phyloP scores from a whole-genome alignment of 2,329 filamentous ascomycete genomes.

The Hymenotorrendiella dingleyae region DNA sequence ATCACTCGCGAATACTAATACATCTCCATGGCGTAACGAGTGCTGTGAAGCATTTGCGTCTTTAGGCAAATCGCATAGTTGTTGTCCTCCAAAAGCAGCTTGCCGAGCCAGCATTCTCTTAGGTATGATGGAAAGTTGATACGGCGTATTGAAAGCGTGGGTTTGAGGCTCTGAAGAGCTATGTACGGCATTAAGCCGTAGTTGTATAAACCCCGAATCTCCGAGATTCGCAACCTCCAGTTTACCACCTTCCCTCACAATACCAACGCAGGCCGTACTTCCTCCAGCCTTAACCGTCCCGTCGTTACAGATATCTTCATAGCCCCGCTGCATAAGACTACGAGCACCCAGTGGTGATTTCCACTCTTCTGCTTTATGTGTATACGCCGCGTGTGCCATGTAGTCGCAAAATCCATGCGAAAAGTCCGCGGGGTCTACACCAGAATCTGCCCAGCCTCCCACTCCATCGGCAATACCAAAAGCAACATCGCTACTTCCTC shows the following conservation, averaged over 20 bases:
- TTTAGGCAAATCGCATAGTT: slow-evolving; percentile 75
- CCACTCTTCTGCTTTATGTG: slow-evolving; percentile 24
- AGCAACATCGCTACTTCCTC: slow-evolving; percentile 64
- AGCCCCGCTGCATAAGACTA: slow-evolving; percentile 73
- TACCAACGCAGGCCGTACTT: slow-evolving; percentile 84
- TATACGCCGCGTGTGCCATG: slow-evolving; percentile 70
- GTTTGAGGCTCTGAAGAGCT: slow-evolving; percentile 81
- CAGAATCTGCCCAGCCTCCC: slow-evolving; percentile 88
- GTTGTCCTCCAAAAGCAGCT: slow-evolving; percentile 74
- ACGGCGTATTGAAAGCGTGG: slow-evolving; percentile 96
- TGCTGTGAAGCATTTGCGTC: slow-evolving; percentile 78
- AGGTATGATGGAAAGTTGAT: slow-evolving; percentile 85
- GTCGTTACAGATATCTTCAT: slow-evolving; percentile 75
- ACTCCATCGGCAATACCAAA: slow-evolving; percentile 93
- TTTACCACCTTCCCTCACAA: slow-evolving; percentile 65
- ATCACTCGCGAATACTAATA: slow-evolving; percentile 90
- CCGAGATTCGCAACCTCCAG: slow-evolving; percentile 91
- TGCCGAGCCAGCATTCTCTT: slow-evolving; percentile 72
- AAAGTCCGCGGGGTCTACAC: slow-evolving; percentile 91
- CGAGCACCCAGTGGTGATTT: slow-evolving; percentile 50
- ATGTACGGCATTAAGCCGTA: slow-evolving; percentile 80
- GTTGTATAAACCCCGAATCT: slow-evolving; percentile 86
- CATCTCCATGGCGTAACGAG: slow-evolving; percentile 78
- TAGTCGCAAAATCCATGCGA: slow-evolving; percentile 89
- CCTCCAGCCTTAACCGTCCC: slow-evolving; percentile 71